Base-by-base conservation (phyloP, 2,329 filamentous ascomycete species). In the Penicillium thymicola region DNA sequence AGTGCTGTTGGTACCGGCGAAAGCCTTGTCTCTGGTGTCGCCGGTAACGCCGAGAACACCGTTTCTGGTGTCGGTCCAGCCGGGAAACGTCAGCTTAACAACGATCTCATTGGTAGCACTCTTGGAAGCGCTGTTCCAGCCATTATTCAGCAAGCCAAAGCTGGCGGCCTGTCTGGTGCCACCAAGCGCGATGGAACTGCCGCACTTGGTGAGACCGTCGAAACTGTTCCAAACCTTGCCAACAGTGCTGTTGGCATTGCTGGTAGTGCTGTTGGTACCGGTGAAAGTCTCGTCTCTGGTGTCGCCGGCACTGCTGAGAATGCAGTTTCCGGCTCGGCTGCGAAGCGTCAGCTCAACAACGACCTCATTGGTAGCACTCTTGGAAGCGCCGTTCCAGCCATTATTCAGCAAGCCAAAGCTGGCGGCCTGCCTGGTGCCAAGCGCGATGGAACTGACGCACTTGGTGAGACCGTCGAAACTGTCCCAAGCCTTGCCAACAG, bases 201-300 rank as follows among this genome's bases (percentile, higher is more conserved):
- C n/a, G 44, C 54, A 23, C 14, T 55, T 10, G 51, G 36, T 11
- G 21, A 40, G 3, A 36, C 40, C 10, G 11, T 53, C 8, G 16
- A 51, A 4, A 42, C 62, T 2, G 40, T 60, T 8, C 52, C 57
- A 4, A 54, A 57, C 50, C 50, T 58, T 28, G 38, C 57, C 8
- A 60, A 64, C n/a, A 61, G 62, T 2, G 53, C 43, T 9, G 57
- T 59, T 36, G 49, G 45, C 5, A 58, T 59, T 37, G 52, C 30
- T 32, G 59, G 59, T 11, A 57, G 59, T 40, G 55, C 54, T 23
- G 60, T 53, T n/a, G 60, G 62, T 30, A 62, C 63, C 10, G 60
- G 36, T 1, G 59, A 61, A 48, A 63, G 51, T 40, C 58, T 57
- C 4, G 34, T 42, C 14, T 52, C 32, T 34, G 32, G 32, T 34